Evolutionary conservation across 2,329 filamentous ascomycete species (phyloP).

Genomic region (Aspergillus cejpii): DNA sequence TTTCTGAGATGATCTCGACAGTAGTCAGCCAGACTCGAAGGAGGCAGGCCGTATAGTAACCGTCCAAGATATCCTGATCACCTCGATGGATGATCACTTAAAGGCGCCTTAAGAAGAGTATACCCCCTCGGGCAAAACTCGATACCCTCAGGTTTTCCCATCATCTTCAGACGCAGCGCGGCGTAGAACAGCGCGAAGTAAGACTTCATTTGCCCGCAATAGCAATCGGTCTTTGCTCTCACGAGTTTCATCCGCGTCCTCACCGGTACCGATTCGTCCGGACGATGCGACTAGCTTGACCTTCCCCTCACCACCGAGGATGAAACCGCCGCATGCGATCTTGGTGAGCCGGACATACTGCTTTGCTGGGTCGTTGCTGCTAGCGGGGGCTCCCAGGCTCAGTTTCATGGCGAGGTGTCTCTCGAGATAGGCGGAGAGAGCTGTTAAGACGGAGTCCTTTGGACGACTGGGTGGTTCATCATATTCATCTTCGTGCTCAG

Average conservation of each 20-base stretch:
- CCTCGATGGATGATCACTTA: too few species aligned
- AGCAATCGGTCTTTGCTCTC: conserved; percentile 16
- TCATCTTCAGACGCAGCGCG: conserved; percentile 24
- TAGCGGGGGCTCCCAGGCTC: conserved; percentile 22
- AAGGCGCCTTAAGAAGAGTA: too few species aligned
- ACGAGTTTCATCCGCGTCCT: conserved; percentile 12
- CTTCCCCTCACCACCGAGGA: conserved; percentile 34
- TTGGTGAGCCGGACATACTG: conserved; percentile 33
- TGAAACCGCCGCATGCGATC: conserved; percentile 36
- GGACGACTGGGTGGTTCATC: conserved; percentile 1
- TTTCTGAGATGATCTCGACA: too few species aligned
- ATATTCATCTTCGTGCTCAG: too few species aligned
- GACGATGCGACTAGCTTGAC: conserved; percentile 33
- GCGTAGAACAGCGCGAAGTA: conserved; percentile 28
- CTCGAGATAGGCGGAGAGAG: conserved; percentile 33
- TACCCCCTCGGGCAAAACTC: background rate
- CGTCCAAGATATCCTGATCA: too few species aligned
- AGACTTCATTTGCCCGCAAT: conserved; percentile 27
- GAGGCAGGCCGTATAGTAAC: too few species aligned
- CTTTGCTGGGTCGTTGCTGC: conserved; percentile 5
- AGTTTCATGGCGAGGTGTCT: conserved; percentile 38
- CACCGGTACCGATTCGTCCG: conserved; percentile 11
- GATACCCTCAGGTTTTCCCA: background rate
- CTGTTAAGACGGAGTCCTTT: conserved; percentile 19
- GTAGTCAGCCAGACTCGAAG: too few species aligned